Conservation (phyloP, 2,329 filamentous ascomycete species). For the Talaromyces amestolkiae region DNA sequence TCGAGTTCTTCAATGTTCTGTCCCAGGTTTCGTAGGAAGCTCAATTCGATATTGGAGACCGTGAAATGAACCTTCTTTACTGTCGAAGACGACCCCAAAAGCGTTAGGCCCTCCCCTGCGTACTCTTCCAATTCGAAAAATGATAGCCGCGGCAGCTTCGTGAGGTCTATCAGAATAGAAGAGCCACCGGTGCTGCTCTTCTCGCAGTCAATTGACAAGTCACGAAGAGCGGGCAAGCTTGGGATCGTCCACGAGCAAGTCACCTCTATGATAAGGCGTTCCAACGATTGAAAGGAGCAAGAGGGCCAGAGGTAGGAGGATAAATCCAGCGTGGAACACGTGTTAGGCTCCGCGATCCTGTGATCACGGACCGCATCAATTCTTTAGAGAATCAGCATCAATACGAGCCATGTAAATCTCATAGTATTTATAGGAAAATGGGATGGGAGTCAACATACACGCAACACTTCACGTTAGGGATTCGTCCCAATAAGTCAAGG, state of each 20-base stretch:
- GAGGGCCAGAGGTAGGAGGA: neutral
- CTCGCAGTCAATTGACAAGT: neutral
- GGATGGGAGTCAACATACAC: neutral
- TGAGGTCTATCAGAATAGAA: conserved; percentile 1
- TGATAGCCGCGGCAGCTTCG: neutral
- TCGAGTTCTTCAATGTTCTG: neutral
- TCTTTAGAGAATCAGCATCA: neutral
- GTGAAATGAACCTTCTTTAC: neutral
- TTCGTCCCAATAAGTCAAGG: neutral
- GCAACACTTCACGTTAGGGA: neutral
- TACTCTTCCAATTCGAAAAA: conserved; percentile 5
- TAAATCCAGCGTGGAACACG: neutral
- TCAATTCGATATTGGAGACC: neutral
- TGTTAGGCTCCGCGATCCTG: neutral
- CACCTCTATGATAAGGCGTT: neutral
- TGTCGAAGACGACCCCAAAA: neutral
- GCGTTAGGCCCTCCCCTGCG: neutral
- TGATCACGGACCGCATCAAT: neutral
- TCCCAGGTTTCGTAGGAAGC: neutral
- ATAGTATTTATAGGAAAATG: neutral
- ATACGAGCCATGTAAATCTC: neutral
- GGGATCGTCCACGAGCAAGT: neutral
- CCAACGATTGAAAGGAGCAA: neutral
- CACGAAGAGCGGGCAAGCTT: neutral
- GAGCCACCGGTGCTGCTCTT: neutral